Evolutionary conservation across 176 grass and related monocot genomes (phyloP), one percentile per base, ranked within the genome.

Genomic region (Musa schizocarpa): DNA sequence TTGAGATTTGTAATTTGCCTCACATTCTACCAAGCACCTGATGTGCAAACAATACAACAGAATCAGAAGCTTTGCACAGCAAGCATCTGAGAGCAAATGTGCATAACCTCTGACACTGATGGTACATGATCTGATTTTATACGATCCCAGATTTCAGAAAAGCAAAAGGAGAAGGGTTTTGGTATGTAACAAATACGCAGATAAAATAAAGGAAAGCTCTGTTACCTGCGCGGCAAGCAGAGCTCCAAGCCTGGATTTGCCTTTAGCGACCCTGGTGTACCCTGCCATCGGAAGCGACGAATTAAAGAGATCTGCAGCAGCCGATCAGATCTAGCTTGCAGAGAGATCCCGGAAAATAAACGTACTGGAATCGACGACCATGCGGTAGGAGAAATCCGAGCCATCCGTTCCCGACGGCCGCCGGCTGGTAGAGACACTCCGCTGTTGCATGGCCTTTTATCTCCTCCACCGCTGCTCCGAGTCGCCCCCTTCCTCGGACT

Each of bases 321-420:
- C 10, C 0, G 43, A 72, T 55, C 9, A 16, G 11, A 8, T 54
- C 6, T 21, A 1, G 5, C 55, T 56, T 74, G 22, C 11, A 16
- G 19, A 17, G 2, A 8, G 14, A 54, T 54, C 8, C 8, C 52
- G 3, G 3, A 57, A 26, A 13, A 25, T 9, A 56, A 27, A 74
- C 84, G 80, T 87, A 99, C 90, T 84, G 59, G 95, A 94, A 58
- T 94, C 90, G n/a, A 99, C 90, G 73, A 99, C 84, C 95, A 94
- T 99, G 65, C 90, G 88, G 85, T 89, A 99, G 21, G 95, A 94
- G 76, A 86, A 94, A 84, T 99, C 88, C 12, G 84, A 99, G 68
- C 90, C 95, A 21, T 99, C 90, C 10, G 88, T 99, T 68, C 95
- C 88, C 10, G 84, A 88, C 0, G 90, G 95, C 43, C 74, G 74